phyloP scores from a whole-genome alignment of 2,329 filamentous ascomycete species.

The Laburnicola sp. region DNA sequence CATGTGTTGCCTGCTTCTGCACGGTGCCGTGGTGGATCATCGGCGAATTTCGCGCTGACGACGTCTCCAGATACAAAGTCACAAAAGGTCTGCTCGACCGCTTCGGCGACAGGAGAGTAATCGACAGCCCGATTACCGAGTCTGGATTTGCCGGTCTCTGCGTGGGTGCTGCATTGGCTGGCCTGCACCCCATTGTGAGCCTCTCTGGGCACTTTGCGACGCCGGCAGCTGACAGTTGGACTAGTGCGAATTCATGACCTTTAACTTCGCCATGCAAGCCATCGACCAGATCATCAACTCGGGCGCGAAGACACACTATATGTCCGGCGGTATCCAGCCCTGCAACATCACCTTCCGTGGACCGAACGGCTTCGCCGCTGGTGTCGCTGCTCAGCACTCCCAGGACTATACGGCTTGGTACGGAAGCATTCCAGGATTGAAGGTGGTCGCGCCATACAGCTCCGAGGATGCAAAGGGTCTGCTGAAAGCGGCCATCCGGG shows the following conservation, averaged over 20 bases:
- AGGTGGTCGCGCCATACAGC: conserved; percentile 96
- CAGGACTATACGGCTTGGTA: conserved; percentile 99
- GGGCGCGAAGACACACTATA: conserved; percentile 98
- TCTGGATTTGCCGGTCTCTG: conserved; percentile 93
- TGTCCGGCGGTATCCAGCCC: conserved; percentile 98
- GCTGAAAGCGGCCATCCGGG: conserved; percentile 94
- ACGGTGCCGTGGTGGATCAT: neutral
- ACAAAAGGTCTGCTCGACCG: conserved; percentile 96
- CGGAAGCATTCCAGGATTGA: conserved; percentile 94
- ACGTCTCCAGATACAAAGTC: conserved; percentile 78
- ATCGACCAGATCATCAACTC: conserved; percentile 99
- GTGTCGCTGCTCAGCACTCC: conserved; percentile 96
- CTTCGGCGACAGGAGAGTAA: conserved; percentile 95
- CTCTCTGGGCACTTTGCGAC: neutral
- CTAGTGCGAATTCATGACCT: conserved; percentile 99
- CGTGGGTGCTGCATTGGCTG: conserved; percentile 90
- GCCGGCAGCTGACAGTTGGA: conserved; percentile 19
- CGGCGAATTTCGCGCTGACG: conserved; percentile 42
- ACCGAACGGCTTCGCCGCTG: conserved; percentile 94
- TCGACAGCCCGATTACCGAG: conserved; percentile 98
- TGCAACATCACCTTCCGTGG: conserved; percentile 99
- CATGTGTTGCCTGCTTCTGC: neutral
- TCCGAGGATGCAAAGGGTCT: conserved; percentile 98
- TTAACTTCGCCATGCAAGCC: conserved; percentile 99
- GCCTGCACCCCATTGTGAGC: conserved; percentile 87